These are phyloP conservation scores for Dendrostoma leiphaemia DNA, from an alignment of 2,329 filamentous ascomycete genomes.

Conservation along the genomic window DNA sequence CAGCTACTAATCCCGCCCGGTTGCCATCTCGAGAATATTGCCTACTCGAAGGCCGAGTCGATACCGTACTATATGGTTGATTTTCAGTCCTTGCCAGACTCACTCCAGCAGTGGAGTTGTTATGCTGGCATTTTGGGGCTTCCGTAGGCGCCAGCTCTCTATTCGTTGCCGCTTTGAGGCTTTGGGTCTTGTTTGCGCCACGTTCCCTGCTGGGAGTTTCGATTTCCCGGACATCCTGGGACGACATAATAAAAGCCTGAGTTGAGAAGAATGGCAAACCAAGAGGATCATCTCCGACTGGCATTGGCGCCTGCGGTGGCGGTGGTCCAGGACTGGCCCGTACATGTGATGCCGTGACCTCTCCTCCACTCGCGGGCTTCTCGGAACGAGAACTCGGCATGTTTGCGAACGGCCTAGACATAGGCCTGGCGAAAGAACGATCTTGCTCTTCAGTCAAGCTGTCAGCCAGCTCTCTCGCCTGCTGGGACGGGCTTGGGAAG, in stretches of 20 bases:
- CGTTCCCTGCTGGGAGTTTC: slow-evolving; percentile 24
- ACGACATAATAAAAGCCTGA: slow-evolving; percentile 45
- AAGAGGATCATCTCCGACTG: background rate
- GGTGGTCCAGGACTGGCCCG: background rate
- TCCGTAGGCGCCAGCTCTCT: background rate
- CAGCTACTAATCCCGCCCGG: no score
- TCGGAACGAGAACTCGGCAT: slow-evolving; percentile 9
- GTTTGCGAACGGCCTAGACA: background rate
- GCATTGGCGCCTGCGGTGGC: background rate
- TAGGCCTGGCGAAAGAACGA: background rate
- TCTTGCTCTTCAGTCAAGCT: slow-evolving; percentile 26
- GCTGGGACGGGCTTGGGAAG: slow-evolving; percentile 56
- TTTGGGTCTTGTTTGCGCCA: background rate
- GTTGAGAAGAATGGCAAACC: slow-evolving; percentile 38
- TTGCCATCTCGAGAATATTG: no score
- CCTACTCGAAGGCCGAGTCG: no score
- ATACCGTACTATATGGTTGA: no score
- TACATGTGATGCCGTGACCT: background rate
- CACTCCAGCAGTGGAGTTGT: background rate
- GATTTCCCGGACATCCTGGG: slow-evolving; percentile 46
- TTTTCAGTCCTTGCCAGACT: no score
- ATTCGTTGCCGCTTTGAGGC: background rate
- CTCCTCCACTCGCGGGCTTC: slow-evolving; percentile 15
- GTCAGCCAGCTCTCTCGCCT: slow-evolving; percentile 49
- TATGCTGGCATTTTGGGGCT: background rate